Evolutionary conservation across 1,284 basidiomycete genomes (phyloP), one percentile per base, ranked within the genome.

Genomic region (Chiua sp.): DNA sequence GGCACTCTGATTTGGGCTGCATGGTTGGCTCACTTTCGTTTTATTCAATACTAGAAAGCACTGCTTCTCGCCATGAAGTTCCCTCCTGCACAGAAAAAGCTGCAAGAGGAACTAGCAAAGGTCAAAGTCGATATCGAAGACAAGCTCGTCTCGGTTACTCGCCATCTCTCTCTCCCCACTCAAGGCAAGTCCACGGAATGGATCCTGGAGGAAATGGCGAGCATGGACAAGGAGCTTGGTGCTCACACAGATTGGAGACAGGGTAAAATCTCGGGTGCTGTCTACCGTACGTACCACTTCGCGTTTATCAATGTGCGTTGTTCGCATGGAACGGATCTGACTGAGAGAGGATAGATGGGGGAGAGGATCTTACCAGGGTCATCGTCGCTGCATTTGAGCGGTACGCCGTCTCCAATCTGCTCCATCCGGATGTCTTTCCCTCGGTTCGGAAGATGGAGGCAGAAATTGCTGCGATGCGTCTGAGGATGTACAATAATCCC

Each of bases 381-480:
- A 85, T 93, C 59, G 84, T 90, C 16, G 78, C 87, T 7, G 90
- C 90, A 0, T 90, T 90, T 66, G 79, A 85, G 63, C 83, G 84
- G 22, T 93, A 93, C 64, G 86, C 85, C 51, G 84, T 92, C 57
- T 90, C 93, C 32, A 98, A 98, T 70, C 96, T 97, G 2, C 82
- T 98, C 3, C 97, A 98, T 70, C 96, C 97, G 0, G 96, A 98
- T 63, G 90, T 98, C 39, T 98, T 99, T 79, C 96, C 97, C 1
- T 91, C 93, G 0, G 81, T 98, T 7, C 85, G 97, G 54, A 96
- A 98, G 78, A 99, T 99, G 97, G 97, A 99, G 73, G 92, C 96
- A 11, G 96, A 98, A 73, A 87, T 98, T 50, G 94, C 99, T 48
- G 82, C 92, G n/a, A 98, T 98, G 92, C 93, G 92, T 64, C 81